Conservation (phyloP, 164 flowering plant genomes). For the Sextonia rubra region DNA sequence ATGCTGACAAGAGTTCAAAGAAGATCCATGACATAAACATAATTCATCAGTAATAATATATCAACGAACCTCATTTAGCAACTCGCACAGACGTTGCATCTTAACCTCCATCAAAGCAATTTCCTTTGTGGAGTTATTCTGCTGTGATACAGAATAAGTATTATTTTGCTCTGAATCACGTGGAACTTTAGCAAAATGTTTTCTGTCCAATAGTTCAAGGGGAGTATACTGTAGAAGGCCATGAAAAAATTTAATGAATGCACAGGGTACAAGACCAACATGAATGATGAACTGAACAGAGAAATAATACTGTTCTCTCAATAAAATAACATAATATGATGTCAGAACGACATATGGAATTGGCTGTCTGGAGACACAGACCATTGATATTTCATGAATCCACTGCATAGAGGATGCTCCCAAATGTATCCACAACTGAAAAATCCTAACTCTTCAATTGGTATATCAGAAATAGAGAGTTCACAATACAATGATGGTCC, state of each 20-base stretch:
- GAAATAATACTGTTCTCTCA: background rate
- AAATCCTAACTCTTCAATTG: background rate
- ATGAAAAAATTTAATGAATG: background rate
- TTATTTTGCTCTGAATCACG: slow-evolving; percentile 48
- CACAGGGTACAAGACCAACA: background rate
- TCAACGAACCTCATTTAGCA: slow-evolving; percentile 65
- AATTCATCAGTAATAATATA: background rate
- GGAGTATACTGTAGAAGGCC: slow-evolving; percentile 65
- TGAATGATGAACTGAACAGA: background rate
- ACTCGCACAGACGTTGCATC: slow-evolving; percentile 61
- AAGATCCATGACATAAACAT: background rate
- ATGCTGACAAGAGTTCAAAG: slow-evolving; percentile 8
- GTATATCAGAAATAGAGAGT: background rate
- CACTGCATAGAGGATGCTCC: background rate
- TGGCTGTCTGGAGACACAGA: background rate
- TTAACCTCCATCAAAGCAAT: slow-evolving; percentile 83
- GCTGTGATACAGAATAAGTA: slow-evolving; percentile 29
- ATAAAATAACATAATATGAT: background rate
- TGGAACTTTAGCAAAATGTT: slow-evolving; percentile 87
- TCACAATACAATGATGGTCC: background rate
- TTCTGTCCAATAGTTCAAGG: slow-evolving; percentile 76
- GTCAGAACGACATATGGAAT: background rate
- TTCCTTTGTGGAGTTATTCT: slow-evolving; percentile 49
- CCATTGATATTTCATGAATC: background rate
- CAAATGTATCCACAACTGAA: background rate